A percentile compares a stretch with the other conserved stretches of the same genome.
Evolutionary conservation across 495 filamentous ascomycete species (phyloP).

Genomic region (Delitschia confertaspora): DNA sequence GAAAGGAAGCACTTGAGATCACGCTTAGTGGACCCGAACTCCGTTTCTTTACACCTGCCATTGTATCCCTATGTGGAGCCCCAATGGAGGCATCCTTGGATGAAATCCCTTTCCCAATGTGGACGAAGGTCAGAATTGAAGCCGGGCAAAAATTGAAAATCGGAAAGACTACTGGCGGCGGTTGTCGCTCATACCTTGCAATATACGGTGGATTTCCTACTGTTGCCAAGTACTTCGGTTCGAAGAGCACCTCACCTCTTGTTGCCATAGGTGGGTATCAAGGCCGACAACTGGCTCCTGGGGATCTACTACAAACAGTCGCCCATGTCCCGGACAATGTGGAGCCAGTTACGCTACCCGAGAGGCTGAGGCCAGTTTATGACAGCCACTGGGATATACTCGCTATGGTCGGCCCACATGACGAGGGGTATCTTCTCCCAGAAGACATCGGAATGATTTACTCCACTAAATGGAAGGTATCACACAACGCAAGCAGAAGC

Average conservation of each 20-base stretch:
- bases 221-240: slow-evolving; percentile 49
- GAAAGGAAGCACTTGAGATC: slow-evolving; percentile 49
- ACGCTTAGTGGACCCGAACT: slow-evolving; percentile 53
- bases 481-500: slow-evolving; percentile 50
- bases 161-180: slow-evolving; percentile 43
- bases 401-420: slow-evolving; percentile 50
- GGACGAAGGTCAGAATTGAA: slow-evolving; percentile 44
- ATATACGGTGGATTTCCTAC: slow-evolving; percentile 49
- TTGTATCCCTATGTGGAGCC: slow-evolving; percentile 48
- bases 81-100: slow-evolving; percentile 43
- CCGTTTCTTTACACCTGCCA: slow-evolving; percentile 41
- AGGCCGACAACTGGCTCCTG: slow-evolving; percentile 45
- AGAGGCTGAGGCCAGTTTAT: slow-evolving; percentile 39
- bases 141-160: slow-evolving; percentile 48
- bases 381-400: slow-evolving; percentile 39
- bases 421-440: slow-evolving; percentile 44
- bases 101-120: slow-evolving; percentile 42
- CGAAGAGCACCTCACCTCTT: slow-evolving; percentile 49
- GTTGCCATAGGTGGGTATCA: slow-evolving; percentile 52
- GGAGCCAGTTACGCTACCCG: slow-evolving; percentile 33
- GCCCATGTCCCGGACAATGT: slow-evolving; percentile 29
- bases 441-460: slow-evolving; percentile 50
- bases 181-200: slow-evolving; percentile 51
- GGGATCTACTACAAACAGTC: slow-evolving; percentile 42
- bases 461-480: slow-evolving; percentile 46